These are phyloP conservation scores for Neofusicoccum sp. DNA, from an alignment of 2,329 filamentous ascomycete species.

Conservation along the genomic window DNA sequence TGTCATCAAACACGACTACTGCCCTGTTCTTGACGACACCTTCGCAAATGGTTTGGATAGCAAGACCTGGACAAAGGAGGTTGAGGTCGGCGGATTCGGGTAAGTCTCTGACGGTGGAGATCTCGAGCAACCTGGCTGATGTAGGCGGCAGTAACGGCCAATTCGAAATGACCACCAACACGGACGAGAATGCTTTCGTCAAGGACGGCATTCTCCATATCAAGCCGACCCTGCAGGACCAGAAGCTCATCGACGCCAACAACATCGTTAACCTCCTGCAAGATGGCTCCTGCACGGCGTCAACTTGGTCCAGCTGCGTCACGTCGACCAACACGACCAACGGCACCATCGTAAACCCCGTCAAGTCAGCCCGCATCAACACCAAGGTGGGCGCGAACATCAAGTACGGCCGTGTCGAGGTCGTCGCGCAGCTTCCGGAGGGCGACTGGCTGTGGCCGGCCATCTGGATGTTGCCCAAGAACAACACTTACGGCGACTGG, in stretches of 20 bases:
- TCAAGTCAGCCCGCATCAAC: conserved; percentile 74
- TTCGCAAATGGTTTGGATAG: conserved; percentile 60
- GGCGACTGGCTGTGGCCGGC: conserved; percentile 90
- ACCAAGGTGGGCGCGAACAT: conserved; percentile 69
- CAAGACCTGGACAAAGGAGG: conserved; percentile 70
- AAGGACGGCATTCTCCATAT: conserved; percentile 68
- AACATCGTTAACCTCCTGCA: conserved; percentile 66
- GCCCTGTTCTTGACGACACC: conserved; percentile 63
- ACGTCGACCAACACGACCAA: conserved; percentile 74
- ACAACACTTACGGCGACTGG: conserved; percentile 72
- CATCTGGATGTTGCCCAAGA: conserved; percentile 84
- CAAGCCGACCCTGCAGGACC: conserved; percentile 68
- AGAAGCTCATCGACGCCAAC: conserved; percentile 62
- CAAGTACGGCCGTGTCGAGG: conserved; percentile 79
- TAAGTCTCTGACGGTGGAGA: conserved; percentile 42
- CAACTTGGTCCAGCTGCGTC: conserved; percentile 60
- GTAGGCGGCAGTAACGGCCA: conserved; percentile 64
- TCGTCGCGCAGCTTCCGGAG: conserved; percentile 69
- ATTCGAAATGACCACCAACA: conserved; percentile 73
- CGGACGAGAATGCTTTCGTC: conserved; percentile 72
- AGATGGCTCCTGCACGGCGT: conserved; percentile 67
- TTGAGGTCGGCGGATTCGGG: conserved; percentile 74
- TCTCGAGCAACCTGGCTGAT: conserved; percentile 20
- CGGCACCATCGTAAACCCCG: conserved; percentile 72
- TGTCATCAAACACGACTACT: conserved; percentile 74